phyloP scores from a whole-genome alignment of 805 yeast genomes.

The Kodamaea neixiangensis region DNA sequence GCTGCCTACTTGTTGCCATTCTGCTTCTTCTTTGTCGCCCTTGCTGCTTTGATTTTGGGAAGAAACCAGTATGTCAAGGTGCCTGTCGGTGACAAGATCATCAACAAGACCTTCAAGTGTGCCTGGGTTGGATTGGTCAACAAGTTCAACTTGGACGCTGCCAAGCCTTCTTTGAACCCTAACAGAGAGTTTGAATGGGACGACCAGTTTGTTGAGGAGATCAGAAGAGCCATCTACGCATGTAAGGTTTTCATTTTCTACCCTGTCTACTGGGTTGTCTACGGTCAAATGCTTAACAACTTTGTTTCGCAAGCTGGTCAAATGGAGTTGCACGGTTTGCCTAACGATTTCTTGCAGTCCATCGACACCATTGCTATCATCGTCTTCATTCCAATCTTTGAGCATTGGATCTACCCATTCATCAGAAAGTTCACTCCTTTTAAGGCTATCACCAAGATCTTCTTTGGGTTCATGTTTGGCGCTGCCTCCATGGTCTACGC shows the following conservation, averaged over 20 bases:
- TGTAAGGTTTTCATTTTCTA: constrained; percentile 73
- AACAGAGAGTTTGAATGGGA: constrained; percentile 56
- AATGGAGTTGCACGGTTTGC: constrained; percentile 74
- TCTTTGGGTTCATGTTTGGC: constrained; percentile 68
- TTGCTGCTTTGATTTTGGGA: constrained; percentile 54
- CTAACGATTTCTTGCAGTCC: constrained; percentile 77
- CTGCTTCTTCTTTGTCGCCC: constrained; percentile 54
- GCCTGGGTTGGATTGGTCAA: constrained; percentile 46
- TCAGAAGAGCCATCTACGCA: constrained; percentile 61
- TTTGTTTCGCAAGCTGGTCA: constrained; percentile 74
- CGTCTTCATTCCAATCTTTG: constrained; percentile 74
- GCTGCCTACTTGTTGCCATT: constrained; percentile 75
- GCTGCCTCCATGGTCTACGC: constrained; percentile 71
- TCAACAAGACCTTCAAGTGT: constrained; percentile 52
- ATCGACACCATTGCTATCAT: constrained; percentile 76
- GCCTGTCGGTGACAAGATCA: constrained; percentile 63
- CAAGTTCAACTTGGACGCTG: constrained; percentile 51
- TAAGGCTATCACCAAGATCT: constrained; percentile 72
- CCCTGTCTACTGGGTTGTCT: constrained; percentile 74
- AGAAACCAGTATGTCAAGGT: constrained; percentile 55
- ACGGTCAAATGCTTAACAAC: constrained; percentile 70
- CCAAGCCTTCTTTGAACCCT: constrained; percentile 58
- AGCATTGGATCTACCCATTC: constrained; percentile 53
- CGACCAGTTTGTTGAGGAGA: constrained; percentile 74
- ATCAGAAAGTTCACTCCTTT: constrained; percentile 51